phyloP scores from a whole-genome alignment of 2,329 filamentous ascomycete species.

The Fusarium sarcochroum region DNA sequence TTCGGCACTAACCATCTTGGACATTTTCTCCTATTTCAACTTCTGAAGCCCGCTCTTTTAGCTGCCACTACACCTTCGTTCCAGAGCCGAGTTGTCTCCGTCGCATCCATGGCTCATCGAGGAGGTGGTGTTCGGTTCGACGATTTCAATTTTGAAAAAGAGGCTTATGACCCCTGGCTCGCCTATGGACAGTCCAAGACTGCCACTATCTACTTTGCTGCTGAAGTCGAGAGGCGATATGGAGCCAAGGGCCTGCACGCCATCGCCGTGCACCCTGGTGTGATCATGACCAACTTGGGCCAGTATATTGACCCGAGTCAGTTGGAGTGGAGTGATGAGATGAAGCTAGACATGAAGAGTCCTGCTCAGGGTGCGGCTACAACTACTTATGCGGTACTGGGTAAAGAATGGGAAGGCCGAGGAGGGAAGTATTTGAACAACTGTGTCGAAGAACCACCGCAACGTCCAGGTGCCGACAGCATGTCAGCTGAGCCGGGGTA shows the following conservation, averaged over 20 bases:
- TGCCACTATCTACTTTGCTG: conserved; percentile 38
- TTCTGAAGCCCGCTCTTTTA: conserved; percentile 60
- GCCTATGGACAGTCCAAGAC: conserved; percentile 43
- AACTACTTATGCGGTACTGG: conserved; percentile 4
- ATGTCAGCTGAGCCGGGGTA: neutral
- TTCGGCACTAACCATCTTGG: conserved; percentile 49
- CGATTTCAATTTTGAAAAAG: conserved; percentile 35
- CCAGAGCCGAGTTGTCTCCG: conserved; percentile 61
- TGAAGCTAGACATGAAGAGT: neutral
- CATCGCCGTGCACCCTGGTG: conserved; percentile 33
- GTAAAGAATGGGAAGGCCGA: conserved; percentile 12
- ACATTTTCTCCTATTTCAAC: conserved; percentile 51
- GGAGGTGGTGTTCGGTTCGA: conserved; percentile 13
- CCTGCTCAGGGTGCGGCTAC: conserved; percentile 16
- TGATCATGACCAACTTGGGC: conserved; percentile 7
- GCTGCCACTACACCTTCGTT: conserved; percentile 55
- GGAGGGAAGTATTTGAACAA: conserved; percentile 19
- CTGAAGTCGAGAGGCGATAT: conserved; percentile 37
- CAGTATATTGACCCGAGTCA: neutral
- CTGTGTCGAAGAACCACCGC: neutral
- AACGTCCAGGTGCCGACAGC: fast-evolving
- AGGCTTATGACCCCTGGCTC: conserved; percentile 23
- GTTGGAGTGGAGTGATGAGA: neutral
- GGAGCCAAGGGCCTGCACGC: conserved; percentile 19
- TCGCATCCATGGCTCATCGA: conserved; percentile 60